These are phyloP conservation scores for Moelleriella libera DNA, from an alignment of 2,329 filamentous ascomycete species.

Conservation along the genomic window DNA sequence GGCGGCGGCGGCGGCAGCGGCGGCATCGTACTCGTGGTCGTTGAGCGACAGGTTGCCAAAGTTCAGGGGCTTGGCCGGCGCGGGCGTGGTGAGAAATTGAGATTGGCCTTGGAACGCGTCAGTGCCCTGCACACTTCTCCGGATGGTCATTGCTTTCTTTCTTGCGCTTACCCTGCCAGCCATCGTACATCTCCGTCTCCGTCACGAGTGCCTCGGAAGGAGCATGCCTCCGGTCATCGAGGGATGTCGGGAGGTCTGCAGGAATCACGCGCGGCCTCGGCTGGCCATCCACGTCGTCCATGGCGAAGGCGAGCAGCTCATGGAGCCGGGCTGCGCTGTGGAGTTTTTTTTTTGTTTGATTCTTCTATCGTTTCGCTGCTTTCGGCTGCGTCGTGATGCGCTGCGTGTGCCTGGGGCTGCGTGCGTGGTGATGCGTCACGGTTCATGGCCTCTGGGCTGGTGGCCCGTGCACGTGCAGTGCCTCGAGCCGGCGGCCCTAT, in stretches of 20 bases:
- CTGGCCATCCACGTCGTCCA: slow-evolving; percentile 34
- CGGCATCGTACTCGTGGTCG: slow-evolving; percentile 52
- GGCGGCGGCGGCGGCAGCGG: slow-evolving; percentile 27
- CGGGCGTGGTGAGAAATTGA: slow-evolving; percentile 80
- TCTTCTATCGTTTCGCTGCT: too few species aligned
- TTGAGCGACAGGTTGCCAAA: slow-evolving; percentile 74
- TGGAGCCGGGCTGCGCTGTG: too few species aligned
- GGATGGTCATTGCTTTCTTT: not conserved
- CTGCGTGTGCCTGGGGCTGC: too few species aligned
- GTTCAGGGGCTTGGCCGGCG: slow-evolving; percentile 67
- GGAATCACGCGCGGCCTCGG: slow-evolving; percentile 47
- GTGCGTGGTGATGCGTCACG: not conserved
- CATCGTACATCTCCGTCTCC: slow-evolving; percentile 97
- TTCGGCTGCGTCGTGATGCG: too few species aligned
- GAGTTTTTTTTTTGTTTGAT: too few species aligned
- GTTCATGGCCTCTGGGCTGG: not conserved
- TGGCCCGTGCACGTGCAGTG: not conserved
- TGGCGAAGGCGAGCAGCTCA: slow-evolving; percentile 24
- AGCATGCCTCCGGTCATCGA: slow-evolving; percentile 71
- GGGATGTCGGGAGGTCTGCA: slow-evolving; percentile 73
- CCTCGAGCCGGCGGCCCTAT: too few species aligned
- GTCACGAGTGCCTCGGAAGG: slow-evolving; percentile 47
- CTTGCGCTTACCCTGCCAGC: slow-evolving; percentile 66
- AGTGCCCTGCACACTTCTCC: not conserved
- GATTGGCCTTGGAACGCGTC: slow-evolving; percentile 58